Evolutionary conservation across 2,329 filamentous ascomycete species (phyloP).

Genomic region (Pseudogymnoascus sp.): DNA sequence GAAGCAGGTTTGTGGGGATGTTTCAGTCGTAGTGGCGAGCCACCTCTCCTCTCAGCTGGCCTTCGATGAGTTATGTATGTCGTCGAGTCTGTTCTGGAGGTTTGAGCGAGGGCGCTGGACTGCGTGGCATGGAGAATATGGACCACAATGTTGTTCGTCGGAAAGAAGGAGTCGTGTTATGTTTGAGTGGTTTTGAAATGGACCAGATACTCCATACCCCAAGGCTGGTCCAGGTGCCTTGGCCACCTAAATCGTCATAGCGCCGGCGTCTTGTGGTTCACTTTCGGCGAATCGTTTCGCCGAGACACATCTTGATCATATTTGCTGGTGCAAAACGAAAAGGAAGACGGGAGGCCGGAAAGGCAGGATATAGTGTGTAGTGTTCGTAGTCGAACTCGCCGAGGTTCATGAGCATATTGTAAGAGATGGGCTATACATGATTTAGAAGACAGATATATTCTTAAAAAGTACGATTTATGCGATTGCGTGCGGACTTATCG

Average conservation of each 20-base stretch:
- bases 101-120: neutral
- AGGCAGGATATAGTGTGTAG: neutral
- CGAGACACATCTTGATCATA: neutral
- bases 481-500: neutral
- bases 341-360: neutral
- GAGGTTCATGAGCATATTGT: neutral
- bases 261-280: neutral
- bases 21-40: constrained; percentile 3
- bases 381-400: neutral
- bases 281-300: constrained; percentile 1
- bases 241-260: constrained; percentile 4
- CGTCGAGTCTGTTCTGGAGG: neutral
- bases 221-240: neutral
- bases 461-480: neutral
- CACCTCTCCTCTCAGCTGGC: constrained; percentile 5
- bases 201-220: neutral
- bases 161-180: constrained; percentile 3
- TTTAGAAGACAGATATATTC: neutral
- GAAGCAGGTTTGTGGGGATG: neutral
- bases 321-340: neutral
- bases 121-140: neutral
- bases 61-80: neutral
- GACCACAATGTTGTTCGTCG: neutral
- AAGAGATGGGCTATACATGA: neutral
- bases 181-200: constrained; percentile 3